A percentile compares a stretch with the other conserved stretches of the same genome.
Evolutionary conservation across 1,284 basidiomycete genomes (phyloP).

Genomic region (Malassezia slooffiae): DNA sequence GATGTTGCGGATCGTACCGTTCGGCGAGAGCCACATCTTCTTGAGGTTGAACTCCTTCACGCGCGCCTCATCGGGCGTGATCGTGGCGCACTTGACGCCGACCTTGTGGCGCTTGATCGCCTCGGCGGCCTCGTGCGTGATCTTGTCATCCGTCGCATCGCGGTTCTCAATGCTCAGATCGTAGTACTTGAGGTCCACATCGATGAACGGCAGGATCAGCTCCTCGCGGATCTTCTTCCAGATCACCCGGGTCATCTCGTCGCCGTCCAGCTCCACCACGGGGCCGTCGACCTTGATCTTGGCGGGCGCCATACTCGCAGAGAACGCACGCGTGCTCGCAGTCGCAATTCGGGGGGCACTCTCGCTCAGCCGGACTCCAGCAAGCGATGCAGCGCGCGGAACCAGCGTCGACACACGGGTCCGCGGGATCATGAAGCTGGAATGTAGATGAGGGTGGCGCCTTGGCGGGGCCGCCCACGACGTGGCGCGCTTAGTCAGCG

Average conservation of each 20-base stretch:
- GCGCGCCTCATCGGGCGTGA: slow-evolving; percentile 92
- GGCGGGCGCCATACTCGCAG: slow-evolving; percentile 12
- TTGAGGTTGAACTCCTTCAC: slow-evolving; percentile 76
- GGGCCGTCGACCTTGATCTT: slow-evolving; percentile 75
- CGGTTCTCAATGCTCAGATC: slow-evolving; percentile 87
- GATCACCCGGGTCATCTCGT: slow-evolving; percentile 50
- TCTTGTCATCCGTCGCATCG: slow-evolving; percentile 82
- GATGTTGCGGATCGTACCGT: slow-evolving; percentile 66
- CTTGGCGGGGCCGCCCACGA: too few species aligned
- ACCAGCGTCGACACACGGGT: too few species aligned
- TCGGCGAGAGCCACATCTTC: slow-evolving; percentile 60
- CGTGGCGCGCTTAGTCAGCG: too few species aligned
- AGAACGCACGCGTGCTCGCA: background rate
- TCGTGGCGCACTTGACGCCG: slow-evolving; percentile 69
- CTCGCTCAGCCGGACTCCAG: too few species aligned
- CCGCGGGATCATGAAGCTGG: too few species aligned
- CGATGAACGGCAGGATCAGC: slow-evolving; percentile 87
- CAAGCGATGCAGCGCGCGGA: too few species aligned
- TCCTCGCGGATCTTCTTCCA: slow-evolving; percentile 98
- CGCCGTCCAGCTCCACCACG: slow-evolving; percentile 68
- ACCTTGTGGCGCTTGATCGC: slow-evolving; percentile 52
- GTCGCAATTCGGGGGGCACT: too few species aligned
- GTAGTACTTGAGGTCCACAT: slow-evolving; percentile 95
- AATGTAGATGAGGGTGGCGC: too few species aligned
- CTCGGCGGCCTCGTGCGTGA: slow-evolving; percentile 85